Evolutionary conservation across 495 filamentous ascomycete species (phyloP), one percentile per base, ranked within the genome.

Genomic region (Emericellopsis terricola): DNA sequence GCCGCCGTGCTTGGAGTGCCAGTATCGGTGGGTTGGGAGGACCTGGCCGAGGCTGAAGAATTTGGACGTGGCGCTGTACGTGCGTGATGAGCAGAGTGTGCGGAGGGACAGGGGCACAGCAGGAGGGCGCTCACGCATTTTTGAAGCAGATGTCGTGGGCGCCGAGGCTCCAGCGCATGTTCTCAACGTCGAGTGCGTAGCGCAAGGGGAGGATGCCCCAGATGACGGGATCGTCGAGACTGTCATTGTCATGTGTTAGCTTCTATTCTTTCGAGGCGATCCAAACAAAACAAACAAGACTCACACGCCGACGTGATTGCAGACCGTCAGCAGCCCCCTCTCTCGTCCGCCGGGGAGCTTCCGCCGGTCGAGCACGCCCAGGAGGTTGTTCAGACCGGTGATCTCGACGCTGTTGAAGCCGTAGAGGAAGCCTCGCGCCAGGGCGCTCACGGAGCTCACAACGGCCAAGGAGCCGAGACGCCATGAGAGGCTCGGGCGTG

Each of bases 241-340:
- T 96, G 50, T 37, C n/a, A n/a, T n/a, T n/a, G n/a, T 31, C 20
- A 18, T 28, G 41, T 43, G 33, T 29, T 17, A 23, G 27, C 32
- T 33, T 16, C n/a, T n/a, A n/a, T n/a, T n/a, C 5, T 4, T 11
- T 23, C 13, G 18, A 3, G 23, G 31, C 15, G 34, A 34, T 32
- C 36, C 18, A 24, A 14, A 29, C 32, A 15, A 36, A 19, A 28
- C 39, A 6, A 33, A 14, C 31, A 19, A 15, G 24, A 28, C 20
- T 14, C 81, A 96, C 89, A 97, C 78, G 58, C 81, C 85, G 41
- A 82, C 69, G 55, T 97, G 89, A 53, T 97, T 97, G 19, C 81
- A 93, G 7, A 96, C 89, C 92, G 87, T 96, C 39, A 96, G 64
- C 40, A 94, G 62, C 18, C 87, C 87, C 46, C 72, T 70, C 38